These are phyloP conservation scores for Scheffersomyces titani DNA, from an alignment of 1,139 yeast genomes.

Conservation along the genomic window DNA sequence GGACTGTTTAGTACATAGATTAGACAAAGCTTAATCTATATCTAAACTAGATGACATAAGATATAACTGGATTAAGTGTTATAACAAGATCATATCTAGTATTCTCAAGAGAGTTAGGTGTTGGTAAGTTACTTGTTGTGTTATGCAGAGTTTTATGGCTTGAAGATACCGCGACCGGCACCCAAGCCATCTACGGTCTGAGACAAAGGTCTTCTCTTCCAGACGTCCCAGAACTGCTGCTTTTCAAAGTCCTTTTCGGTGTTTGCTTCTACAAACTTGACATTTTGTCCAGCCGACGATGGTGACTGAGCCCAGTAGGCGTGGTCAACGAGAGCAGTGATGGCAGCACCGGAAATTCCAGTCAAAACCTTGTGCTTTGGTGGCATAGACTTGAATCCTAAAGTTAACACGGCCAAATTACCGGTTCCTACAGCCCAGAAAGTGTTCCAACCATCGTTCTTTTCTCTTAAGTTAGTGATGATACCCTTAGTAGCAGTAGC, in stretches of 20 bases:
- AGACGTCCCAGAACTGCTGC: conserved; percentile 82
- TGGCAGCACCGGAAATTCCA: conserved; percentile 42
- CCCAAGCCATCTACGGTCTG: conserved; percentile 81
- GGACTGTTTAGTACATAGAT: not conserved
- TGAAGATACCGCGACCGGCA: conserved; percentile 56
- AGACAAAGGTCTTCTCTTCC: conserved; percentile 79
- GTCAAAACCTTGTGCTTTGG: conserved; percentile 43
- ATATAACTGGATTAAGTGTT: not conserved
- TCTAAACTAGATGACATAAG: not conserved
- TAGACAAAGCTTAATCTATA: not conserved
- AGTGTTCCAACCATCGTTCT: conserved; percentile 52
- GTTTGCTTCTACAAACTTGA: conserved; percentile 37
- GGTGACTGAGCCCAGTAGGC: conserved; percentile 46
- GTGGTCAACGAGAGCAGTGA: conserved; percentile 43
- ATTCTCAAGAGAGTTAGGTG: not conserved
- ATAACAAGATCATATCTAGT: not conserved
- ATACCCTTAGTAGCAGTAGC: conserved; percentile 45
- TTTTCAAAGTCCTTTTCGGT: conserved; percentile 37
- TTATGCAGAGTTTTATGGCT: conserved; percentile 13
- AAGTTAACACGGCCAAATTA: conserved; percentile 42
- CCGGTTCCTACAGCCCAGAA: conserved; percentile 49
- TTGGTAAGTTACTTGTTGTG: not conserved
- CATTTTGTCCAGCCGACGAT: conserved; percentile 41
- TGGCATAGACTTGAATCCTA: conserved; percentile 46
- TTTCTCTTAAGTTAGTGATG: conserved; percentile 47